Percentiles rank a stretch among this genome's conserved stretches.
Evolutionary conservation across 176 grass and related monocot species (phyloP).

Genomic region (Hsuehochloa calcarea): DNA sequence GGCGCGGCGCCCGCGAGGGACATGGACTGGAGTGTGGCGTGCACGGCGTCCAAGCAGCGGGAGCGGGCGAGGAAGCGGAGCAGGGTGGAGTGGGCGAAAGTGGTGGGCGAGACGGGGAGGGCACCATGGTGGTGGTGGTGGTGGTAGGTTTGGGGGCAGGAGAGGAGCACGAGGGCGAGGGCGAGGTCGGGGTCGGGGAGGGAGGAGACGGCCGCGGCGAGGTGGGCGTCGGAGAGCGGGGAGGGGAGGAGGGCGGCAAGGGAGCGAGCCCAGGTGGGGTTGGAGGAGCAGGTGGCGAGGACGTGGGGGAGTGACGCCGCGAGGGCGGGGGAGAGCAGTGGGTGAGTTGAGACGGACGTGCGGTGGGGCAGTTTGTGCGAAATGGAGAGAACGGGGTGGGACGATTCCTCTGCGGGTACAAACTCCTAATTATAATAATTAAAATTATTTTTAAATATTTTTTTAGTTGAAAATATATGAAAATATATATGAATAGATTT

Average conservation of each 20-base stretch:
- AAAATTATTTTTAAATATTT: no score
- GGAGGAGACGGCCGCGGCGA: constrained; percentile 42
- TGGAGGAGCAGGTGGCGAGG: constrained; percentile 38
- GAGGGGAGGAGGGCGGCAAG: constrained; percentile 35
- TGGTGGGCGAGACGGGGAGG: background rate
- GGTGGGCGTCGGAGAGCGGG: constrained; percentile 47
- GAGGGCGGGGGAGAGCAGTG: background rate
- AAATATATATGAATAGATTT: no score
- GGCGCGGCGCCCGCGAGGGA: constrained; percentile 13
- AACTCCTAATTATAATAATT: no score
- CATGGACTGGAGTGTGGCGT: constrained; percentile 24
- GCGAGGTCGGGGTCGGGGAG: constrained; percentile 35
- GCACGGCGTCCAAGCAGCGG: constrained; percentile 29
- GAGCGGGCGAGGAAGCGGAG: constrained; percentile 35
- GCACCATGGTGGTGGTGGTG: background rate
- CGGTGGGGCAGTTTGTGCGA: no score
- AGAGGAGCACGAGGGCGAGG: constrained; percentile 33
- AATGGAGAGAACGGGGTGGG: no score
- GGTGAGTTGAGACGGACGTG: no score
- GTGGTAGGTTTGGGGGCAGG: constrained; percentile 13
- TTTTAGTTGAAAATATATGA: no score
- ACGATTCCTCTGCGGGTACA: no score
- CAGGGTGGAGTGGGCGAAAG: constrained; percentile 43
- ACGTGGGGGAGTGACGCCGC: constrained; percentile 31
- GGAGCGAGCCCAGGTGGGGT: constrained; percentile 33